These are phyloP conservation scores for Strigomonas galati DNA, from an alignment of 208 protist species.

Conservation along the genomic window DNA sequence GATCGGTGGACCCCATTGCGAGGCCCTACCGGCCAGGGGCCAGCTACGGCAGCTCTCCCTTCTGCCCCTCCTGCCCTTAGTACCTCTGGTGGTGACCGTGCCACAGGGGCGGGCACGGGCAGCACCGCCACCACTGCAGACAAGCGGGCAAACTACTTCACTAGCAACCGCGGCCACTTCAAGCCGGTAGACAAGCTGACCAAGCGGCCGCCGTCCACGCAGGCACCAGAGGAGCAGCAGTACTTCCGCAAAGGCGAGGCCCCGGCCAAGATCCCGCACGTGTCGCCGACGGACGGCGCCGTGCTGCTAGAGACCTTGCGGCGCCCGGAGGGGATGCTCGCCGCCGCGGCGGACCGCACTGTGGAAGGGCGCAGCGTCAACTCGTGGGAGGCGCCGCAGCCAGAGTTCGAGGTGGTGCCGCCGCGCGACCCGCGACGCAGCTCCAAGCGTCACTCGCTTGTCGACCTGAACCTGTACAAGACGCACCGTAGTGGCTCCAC, in stretches of 20 bases:
- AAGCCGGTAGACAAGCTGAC: no score
- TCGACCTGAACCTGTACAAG: constrained; percentile 16
- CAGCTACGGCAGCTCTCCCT: no score
- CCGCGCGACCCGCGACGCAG: constrained; percentile 11
- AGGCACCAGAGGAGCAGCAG: not conserved
- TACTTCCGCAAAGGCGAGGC: constrained; percentile 5
- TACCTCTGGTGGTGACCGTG: no score
- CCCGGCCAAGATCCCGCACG: constrained; percentile 15
- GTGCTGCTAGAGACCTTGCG: constrained; percentile 32
- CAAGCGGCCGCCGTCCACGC: no score
- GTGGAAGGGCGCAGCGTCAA: constrained; percentile 8
- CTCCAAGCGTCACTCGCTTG: constrained; percentile 13
- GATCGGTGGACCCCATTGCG: constrained; percentile 3
- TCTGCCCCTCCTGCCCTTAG: no score
- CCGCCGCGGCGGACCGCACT: not conserved
- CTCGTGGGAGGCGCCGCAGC: not conserved
- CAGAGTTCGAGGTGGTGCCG: constrained; percentile 12
- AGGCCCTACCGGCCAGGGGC: not conserved
- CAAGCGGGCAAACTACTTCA: no score
- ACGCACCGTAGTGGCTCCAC: not conserved
- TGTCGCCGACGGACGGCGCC: constrained; percentile 33
- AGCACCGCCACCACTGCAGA: no score
- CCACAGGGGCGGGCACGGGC: no score
- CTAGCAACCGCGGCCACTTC: no score
- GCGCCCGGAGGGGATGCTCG: constrained; percentile 14